Conservation (phyloP, 805 yeast species). For the Tetrapisispora namnaoensis region DNA sequence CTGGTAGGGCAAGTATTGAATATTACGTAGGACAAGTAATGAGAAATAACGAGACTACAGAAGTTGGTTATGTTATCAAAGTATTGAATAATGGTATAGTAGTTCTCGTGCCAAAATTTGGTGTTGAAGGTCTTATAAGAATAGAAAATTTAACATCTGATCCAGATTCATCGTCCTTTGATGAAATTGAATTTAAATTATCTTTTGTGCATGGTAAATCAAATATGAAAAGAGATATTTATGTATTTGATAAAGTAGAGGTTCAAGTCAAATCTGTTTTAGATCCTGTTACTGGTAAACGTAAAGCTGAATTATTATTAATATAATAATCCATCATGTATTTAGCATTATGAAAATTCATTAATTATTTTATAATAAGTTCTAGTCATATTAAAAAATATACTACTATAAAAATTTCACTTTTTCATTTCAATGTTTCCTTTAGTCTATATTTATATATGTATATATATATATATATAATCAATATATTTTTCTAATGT, state of each 20-base stretch:
- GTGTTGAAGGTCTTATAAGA: constrained; percentile 88
- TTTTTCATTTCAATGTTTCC: background rate
- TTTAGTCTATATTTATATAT: no score
- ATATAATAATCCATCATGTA: constrained; percentile 25
- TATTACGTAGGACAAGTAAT: constrained; percentile 97
- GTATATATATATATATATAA: background rate
- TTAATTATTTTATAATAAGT: background rate
- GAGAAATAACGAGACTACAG: constrained; percentile 69
- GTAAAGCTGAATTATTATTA: constrained; percentile 72
- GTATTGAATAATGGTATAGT: constrained; percentile 93
- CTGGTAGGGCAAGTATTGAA: constrained; percentile 96
- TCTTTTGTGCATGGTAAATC: constrained; percentile 40
- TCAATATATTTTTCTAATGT: constrained; percentile 39
- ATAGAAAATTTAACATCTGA: constrained; percentile 64
- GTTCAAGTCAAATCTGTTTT: constrained; percentile 75
- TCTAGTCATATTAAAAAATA: background rate
- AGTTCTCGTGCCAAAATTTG: constrained; percentile 89
- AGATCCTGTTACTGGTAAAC: constrained; percentile 84
- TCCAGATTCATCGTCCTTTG: constrained; percentile 49
- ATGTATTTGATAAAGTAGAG: constrained; percentile 75
- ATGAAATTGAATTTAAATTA: constrained; percentile 70
- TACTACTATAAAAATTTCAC: background rate
- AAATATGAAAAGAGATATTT: constrained; percentile 40
- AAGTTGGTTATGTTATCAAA: constrained; percentile 85
- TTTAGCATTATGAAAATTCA: background rate